Evolutionary conservation across 805 yeast species (phyloP).

Genomic region (Ogataea minuta): DNA sequence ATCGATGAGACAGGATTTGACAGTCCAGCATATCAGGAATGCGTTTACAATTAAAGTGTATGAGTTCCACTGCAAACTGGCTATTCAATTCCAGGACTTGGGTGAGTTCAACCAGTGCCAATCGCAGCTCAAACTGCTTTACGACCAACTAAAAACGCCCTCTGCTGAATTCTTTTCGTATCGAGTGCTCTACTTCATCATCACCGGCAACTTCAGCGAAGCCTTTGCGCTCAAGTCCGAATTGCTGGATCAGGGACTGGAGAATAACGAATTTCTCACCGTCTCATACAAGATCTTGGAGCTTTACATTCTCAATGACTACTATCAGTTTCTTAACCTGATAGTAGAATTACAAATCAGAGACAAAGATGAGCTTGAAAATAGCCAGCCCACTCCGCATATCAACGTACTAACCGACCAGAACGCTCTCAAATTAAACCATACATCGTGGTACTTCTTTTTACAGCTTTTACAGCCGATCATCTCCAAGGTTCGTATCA

Average conservation of each 20-base stretch:
- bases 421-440: conserved; percentile 21
- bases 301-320: conserved; percentile 42
- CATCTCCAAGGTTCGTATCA: conserved; percentile 55
- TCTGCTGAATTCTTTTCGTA: conserved; percentile 69
- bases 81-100: conserved; percentile 76
- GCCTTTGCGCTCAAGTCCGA: conserved; percentile 41
- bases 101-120: conserved; percentile 97
- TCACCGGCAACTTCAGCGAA: conserved; percentile 66
- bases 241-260: conserved; percentile 16
- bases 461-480: conserved; percentile 47
- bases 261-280: conserved; percentile 20
- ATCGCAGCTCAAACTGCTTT: conserved; percentile 68
- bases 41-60: conserved; percentile 77
- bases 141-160: conserved; percentile 36
- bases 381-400: conserved; percentile 1
- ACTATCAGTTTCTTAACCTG: conserved; percentile 48
- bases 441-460: conserved; percentile 26
- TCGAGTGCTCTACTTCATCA: conserved; percentile 67
- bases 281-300: conserved; percentile 38
- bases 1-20: conserved; percentile 87
- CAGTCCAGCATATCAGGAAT: conserved; percentile 83
- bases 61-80: conserved; percentile 83
- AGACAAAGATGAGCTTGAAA: conserved; percentile 33
- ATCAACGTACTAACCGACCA: conserved; percentile 13
- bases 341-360: conserved; percentile 23